These are phyloP conservation scores for Emmonsia crescens DNA, from an alignment of 2,329 filamentous ascomycete species.

Conservation along the genomic window DNA sequence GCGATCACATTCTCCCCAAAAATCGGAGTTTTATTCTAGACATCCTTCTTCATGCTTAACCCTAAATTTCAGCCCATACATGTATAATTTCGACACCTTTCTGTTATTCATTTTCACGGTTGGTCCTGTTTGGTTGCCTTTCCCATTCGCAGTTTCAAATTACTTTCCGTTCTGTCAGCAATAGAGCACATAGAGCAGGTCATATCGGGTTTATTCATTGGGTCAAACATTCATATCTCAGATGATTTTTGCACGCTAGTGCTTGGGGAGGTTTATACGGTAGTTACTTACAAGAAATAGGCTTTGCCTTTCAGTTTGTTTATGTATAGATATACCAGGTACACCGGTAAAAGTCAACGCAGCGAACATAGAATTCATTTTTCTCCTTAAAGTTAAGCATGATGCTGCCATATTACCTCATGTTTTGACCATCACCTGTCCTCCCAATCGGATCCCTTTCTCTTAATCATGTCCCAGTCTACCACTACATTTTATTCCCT, in stretches of 20 bases:
- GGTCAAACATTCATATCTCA: neutral
- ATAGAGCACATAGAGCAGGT: neutral
- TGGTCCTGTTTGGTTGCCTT: neutral
- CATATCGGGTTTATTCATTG: neutral
- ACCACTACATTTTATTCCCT: neutral
- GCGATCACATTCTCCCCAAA: neutral
- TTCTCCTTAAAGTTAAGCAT: neutral
- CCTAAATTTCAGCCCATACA: neutral
- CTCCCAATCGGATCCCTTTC: neutral
- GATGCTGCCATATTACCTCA: neutral
- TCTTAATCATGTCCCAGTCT: neutral
- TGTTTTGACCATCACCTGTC: neutral
- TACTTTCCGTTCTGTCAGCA: neutral
- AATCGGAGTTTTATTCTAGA: neutral
- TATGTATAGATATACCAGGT: neutral
- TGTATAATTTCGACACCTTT: neutral
- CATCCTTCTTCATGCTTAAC: neutral
- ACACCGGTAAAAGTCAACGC: neutral
- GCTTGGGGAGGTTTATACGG: neutral
- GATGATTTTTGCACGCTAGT: neutral
- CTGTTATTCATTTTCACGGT: neutral
- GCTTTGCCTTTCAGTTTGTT: neutral
- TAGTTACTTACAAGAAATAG: neutral
- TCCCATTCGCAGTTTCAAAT: too few relatives aligned
- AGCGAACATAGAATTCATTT: neutral